Conservation (phyloP, 352 stramenopile species). For the Globisporangium nodosum region DNA sequence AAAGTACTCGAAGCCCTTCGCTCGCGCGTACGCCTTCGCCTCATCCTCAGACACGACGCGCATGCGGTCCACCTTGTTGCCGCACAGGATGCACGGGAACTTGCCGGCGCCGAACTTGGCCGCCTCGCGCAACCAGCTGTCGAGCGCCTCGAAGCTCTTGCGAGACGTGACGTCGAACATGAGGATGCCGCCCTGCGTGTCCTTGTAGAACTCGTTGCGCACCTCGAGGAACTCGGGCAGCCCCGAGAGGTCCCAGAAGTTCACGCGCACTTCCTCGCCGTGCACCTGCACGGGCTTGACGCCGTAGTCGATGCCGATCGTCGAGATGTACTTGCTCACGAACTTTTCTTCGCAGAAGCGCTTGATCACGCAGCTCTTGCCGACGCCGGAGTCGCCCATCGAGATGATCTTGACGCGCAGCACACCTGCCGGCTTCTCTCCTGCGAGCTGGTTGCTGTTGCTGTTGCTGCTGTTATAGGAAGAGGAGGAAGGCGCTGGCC, state of each 20-base stretch:
- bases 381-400: conserved; percentile 85
- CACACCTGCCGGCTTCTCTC: conserved; percentile 20
- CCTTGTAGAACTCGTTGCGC: conserved; percentile 97
- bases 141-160: conserved; percentile 80
- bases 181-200: conserved; percentile 77
- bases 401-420: conserved; percentile 93
- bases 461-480: neutral
- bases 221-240: conserved; percentile 93
- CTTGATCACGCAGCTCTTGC: conserved; percentile 95
- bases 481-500: neutral
- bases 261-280: conserved; percentile 80
- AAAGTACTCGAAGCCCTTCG: conserved; percentile 88
- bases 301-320: conserved; percentile 95
- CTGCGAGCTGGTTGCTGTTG: conserved; percentile 25
- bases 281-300: conserved; percentile 86
- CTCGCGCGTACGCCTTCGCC: conserved; percentile 55
- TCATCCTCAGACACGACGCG: conserved; percentile 79
- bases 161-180: conserved; percentile 76
- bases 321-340: conserved; percentile 94
- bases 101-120: conserved; percentile 83
- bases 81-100: conserved; percentile 87
- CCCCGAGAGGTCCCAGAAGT: conserved; percentile 94
- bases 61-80: conserved; percentile 88
- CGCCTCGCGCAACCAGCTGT: conserved; percentile 87
- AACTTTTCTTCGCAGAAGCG: conserved; percentile 95